phyloP scores from a whole-genome alignment of 768 basidiomycete genomes.

The Amyloporia xantha region DNA sequence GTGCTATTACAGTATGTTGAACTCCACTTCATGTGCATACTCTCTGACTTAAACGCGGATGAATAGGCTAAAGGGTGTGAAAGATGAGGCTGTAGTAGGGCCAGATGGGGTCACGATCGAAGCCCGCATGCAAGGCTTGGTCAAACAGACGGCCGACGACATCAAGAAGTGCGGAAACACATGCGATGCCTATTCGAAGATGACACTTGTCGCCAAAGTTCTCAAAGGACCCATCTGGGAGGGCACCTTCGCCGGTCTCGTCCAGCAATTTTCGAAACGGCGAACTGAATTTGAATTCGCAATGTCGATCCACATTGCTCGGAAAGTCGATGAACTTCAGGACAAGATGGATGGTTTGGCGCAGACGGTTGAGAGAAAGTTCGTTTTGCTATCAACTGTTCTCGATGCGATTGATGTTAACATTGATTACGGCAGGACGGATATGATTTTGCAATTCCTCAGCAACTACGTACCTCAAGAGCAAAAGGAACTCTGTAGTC shows the following conservation, averaged over 20 bases:
- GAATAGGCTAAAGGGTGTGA: conserved; percentile 24
- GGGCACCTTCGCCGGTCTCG: conserved; percentile 15
- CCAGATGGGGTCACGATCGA: conserved; percentile 29
- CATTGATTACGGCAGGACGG: conserved; percentile 13
- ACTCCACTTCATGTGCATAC: too few relatives aligned
- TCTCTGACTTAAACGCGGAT: too few relatives aligned
- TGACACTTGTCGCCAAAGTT: conserved; percentile 23
- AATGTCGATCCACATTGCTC: conserved; percentile 22
- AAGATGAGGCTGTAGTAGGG: conserved; percentile 21
- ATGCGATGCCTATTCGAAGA: conserved; percentile 28
- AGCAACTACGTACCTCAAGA: conserved; percentile 33
- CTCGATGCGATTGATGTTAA: background rate
- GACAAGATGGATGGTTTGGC: conserved; percentile 12
- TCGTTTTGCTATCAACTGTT: background rate
- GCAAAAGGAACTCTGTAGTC: conserved; percentile 30
- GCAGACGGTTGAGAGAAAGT: background rate
- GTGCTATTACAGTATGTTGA: conserved; percentile 38
- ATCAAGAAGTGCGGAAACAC: conserved; percentile 27
- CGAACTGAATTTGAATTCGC: conserved; percentile 24
- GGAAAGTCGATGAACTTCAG: conserved; percentile 16
- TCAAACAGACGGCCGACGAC: conserved; percentile 22
- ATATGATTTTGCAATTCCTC: conserved; percentile 31
- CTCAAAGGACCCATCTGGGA: conserved; percentile 25
- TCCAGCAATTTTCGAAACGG: conserved; percentile 17
- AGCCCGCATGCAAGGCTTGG: conserved; percentile 27